Percentiles rank a stretch among this genome's conserved stretches.
Conservation (phyloP, 2,329 filamentous ascomycete species). For the Shiraia bambusicola region DNA sequence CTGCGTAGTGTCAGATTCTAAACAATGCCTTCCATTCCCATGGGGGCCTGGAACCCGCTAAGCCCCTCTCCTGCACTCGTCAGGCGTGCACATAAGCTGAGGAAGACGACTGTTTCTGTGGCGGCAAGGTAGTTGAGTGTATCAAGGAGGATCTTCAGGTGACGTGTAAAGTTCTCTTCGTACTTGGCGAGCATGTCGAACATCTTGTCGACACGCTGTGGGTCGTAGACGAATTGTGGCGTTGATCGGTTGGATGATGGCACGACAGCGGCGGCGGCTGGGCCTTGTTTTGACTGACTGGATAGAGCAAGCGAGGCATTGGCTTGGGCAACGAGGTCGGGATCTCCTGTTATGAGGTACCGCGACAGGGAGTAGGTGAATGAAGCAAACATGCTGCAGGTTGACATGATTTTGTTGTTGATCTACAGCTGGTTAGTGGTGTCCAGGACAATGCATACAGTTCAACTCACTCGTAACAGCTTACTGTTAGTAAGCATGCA, state of each 20-base stretch:
- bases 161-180: conserved; percentile 88
- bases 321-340: conserved; percentile 65
- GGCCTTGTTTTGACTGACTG: conserved; percentile 7
- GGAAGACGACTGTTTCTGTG: conserved; percentile 90
- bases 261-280: conserved; percentile 9
- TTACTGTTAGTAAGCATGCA: conserved; percentile 99
- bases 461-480: conserved; percentile 72
- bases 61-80: conserved; percentile 76
- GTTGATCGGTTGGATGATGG: conserved; percentile 18
- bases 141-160: conserved; percentile 90
- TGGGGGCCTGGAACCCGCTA: conserved; percentile 28
- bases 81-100: conserved; percentile 81
- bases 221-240: conserved; percentile 54
- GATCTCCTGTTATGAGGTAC: conserved; percentile 80
- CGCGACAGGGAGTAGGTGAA: conserved; percentile 86
- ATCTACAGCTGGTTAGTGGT: conserved; percentile 60
- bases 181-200: conserved; percentile 88
- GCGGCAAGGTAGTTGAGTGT: conserved; percentile 96
- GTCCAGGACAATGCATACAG: conserved; percentile 5
- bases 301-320: conserved; percentile 55
- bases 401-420: conserved; percentile 94
- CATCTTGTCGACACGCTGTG: conserved; percentile 68
- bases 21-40: conserved; percentile 26
- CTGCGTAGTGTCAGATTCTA: not conserved
- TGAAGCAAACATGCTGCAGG: conserved; percentile 88